Evolutionary conservation across 495 filamentous ascomycete genomes (phyloP).

Genomic region (Penicillium cinerascens): DNA sequence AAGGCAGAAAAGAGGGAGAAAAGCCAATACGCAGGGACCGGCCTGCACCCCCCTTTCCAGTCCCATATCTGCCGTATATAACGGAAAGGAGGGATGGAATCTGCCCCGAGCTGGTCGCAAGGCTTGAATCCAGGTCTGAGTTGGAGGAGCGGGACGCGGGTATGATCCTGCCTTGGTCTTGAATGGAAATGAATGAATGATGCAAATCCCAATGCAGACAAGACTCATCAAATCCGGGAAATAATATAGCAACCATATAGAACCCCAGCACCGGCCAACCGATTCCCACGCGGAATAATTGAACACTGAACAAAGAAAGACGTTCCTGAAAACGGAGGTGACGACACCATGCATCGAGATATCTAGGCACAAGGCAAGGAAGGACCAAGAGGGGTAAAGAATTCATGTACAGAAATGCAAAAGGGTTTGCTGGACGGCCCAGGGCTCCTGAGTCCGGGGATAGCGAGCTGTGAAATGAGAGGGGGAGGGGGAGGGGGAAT

Average conservation of each 20-base stretch:
- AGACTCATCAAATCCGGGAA: slow-evolving; percentile 12
- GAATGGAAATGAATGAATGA: neutral
- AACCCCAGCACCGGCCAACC: slow-evolving; percentile 5
- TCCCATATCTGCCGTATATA: neutral
- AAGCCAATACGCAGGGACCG: neutral
- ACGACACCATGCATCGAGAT: slow-evolving; percentile 9
- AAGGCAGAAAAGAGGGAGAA: neutral
- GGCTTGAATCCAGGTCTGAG: neutral
- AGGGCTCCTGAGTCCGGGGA: neutral
- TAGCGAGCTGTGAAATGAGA: too few relatives aligned
- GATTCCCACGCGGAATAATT: slow-evolving; percentile 2
- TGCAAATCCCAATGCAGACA: slow-evolving; percentile 10
- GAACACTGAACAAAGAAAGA: slow-evolving; percentile 4
- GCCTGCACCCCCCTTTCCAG: neutral
- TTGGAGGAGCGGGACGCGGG: neutral
- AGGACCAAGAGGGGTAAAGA: slow-evolving; percentile 1
- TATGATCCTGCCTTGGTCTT: neutral
- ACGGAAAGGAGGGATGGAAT: neutral
- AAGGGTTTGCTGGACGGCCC: neutral
- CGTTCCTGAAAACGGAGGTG: slow-evolving; percentile 3
- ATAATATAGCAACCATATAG: slow-evolving; percentile 20
- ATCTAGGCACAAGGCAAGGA: slow-evolving; percentile 15
- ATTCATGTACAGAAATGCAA: slow-evolving; percentile 25
- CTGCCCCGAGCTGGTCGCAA: neutral
- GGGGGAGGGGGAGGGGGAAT: neutral